These are phyloP conservation scores for Eucalyptus melliodora DNA, from an alignment of 345 rosid genomes.

Conservation along the genomic window DNA sequence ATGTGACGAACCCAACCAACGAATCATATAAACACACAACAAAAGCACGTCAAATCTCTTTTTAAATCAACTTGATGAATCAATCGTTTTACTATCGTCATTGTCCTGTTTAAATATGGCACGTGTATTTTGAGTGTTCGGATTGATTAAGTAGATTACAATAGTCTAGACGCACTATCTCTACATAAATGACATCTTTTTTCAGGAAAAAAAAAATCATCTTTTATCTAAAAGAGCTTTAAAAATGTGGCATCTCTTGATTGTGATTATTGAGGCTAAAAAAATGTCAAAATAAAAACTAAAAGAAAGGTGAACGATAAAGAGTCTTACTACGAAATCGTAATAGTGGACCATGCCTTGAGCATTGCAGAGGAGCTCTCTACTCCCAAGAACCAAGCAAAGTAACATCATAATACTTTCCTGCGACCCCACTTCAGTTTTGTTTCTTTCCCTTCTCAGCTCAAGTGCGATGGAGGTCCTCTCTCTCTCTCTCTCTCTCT, in stretches of 20 bases:
- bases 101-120: not conserved
- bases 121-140: not conserved
- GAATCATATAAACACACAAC: not conserved
- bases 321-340: not conserved
- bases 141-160: not conserved
- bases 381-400: not conserved
- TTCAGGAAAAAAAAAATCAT: not conserved
- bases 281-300: not conserved
- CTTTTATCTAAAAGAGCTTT: too few species aligned
- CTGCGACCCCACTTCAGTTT: not conserved
- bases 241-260: too few species aligned
- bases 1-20: rapidly evolving
- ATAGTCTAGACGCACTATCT: not conserved
- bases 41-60: not conserved
- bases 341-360: not conserved
- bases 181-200: not conserved
- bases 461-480: not conserved
- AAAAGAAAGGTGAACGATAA: not conserved
- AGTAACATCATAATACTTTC: not conserved
- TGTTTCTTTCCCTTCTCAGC: not conserved
- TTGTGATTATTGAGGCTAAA: too few species aligned
- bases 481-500: not conserved
- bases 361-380: not conserved
- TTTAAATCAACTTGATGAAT: not conserved
- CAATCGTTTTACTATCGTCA: not conserved